Base-by-base conservation (phyloP, 495 filamentous ascomycete genomes). In the Aspergillus nidulans region DNA sequence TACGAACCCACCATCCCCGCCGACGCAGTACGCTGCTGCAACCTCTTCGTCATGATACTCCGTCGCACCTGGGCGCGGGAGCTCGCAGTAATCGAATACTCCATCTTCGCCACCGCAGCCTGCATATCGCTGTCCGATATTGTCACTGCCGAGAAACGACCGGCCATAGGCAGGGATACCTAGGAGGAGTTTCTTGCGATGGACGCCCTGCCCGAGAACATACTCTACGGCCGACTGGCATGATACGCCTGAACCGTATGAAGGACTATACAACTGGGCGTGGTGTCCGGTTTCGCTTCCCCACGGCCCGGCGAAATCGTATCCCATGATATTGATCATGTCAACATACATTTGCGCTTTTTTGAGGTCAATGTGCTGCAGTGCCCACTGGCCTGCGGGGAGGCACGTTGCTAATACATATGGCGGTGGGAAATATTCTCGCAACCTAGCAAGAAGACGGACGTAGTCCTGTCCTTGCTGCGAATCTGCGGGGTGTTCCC, bases 271-370 rank as follows among this genome's bases (percentile, higher is more conserved):
- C 1, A 95, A 81, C 63, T 92, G 89, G 16, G 90, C 83, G 34
- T 95, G 90, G 67, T 95, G 88, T 15, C 88, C 90, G 32, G 81
- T 81, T 49, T 78, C 72, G 39, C 76, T 65, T 2, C 81, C 77
- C 91, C 90, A 94, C 1, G 87, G 79, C 1, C 90, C 90, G n/a
- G 80, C 81, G 68, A 95, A 95, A 67, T 96, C 91, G 64, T 95
- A 96, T 6, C 88, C 80, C 81, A 87, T 92, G 20, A 96, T 69
- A 63, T 95, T 95, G 63, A 96, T 74, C 51, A 85, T 79, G 69
- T 95, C 89, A 38, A 95, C 76, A 49, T 88, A 84, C 40, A 79
- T 67, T 19, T 84, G 76, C 1, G 86, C 83, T 26, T 77, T 72
- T 39, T 71, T 70, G 15, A 95, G 77, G 63, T 92, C 82, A 61